These are phyloP conservation scores for Cercospora janseana DNA, from an alignment of 2,329 filamentous ascomycete genomes.

Conservation along the genomic window DNA sequence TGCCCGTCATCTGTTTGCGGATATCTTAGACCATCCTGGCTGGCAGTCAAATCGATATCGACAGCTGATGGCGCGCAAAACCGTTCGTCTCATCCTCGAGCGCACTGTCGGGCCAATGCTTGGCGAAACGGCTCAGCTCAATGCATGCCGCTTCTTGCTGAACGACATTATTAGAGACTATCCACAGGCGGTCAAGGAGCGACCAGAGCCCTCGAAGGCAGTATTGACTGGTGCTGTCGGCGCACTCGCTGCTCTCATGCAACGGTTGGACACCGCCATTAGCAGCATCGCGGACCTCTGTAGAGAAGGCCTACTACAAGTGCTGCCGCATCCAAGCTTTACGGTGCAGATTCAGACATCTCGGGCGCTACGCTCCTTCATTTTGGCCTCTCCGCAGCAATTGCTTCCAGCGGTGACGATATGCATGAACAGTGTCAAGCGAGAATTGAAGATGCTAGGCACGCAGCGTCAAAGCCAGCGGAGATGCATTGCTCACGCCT, in stretches of 20 bases:
- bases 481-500: slow-evolving; percentile 84
- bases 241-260: slow-evolving; percentile 74
- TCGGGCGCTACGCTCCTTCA: slow-evolving; percentile 79
- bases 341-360: slow-evolving; percentile 91
- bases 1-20: slow-evolving; percentile 73
- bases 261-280: slow-evolving; percentile 76
- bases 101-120: slow-evolving; percentile 80
- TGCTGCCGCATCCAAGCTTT: slow-evolving; percentile 91
- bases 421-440: slow-evolving; percentile 90
- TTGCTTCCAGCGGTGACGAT: slow-evolving; percentile 87
- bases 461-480: slow-evolving; percentile 74
- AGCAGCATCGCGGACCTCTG: slow-evolving; percentile 76
- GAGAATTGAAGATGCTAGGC: slow-evolving; percentile 76
- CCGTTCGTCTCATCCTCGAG: slow-evolving; percentile 78
- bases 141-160: slow-evolving; percentile 75
- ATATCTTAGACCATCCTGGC: slow-evolving; percentile 70
- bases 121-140: slow-evolving; percentile 83
- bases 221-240: slow-evolving; percentile 75
- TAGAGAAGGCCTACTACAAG: slow-evolving; percentile 82
- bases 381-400: slow-evolving; percentile 87
- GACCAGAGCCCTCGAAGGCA: slow-evolving; percentile 84
- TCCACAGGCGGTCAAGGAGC: slow-evolving; percentile 81
- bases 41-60: slow-evolving; percentile 85
- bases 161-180: slow-evolving; percentile 93
- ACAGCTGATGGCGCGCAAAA: slow-evolving; percentile 77